Evolutionary conservation across 805 yeast genomes (phyloP), one percentile per base, ranked within the genome.

Genomic region (Saturnispora gosingensis): DNA sequence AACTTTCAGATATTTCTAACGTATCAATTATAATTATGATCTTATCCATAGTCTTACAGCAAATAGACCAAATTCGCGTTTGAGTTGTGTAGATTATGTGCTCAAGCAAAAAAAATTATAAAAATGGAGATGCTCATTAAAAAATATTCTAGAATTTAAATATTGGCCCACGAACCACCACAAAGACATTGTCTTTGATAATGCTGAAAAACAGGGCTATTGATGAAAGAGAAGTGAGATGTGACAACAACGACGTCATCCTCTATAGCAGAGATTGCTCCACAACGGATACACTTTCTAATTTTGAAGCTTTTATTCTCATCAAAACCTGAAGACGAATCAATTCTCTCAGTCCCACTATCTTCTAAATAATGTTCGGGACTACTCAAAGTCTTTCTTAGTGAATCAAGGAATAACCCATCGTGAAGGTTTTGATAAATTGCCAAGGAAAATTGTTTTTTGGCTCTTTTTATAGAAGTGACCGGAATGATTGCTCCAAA

Each of bases 121-220:
- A 30, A 30, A 36, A n/a, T 32, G 15, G 39, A n/a, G 10, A n/a
- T 36, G 20, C 39, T 36, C 20, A 36, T 36, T 36, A 36, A 16
- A 16, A 36, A 36, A 36, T 36, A 7, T 35, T n/a, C 6, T n/a
- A 36, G 9, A 25, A 36, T 38, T 18, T 44, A 49, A 24, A 49
- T 24, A 54, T 75, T 75, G 2, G 80, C 80, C 91, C 91, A 85
- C 4, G 81, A 74, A 38, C 87, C 85, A 0, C 93, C 93, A 65
- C 95, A 86, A 35, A 85, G 69, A 66, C 95, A 86, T 25, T 79
- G 79, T 54, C 89, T 71, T 58, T 83, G 89, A 62, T 73, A 58
- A 59, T 67, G 60, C 24, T 60, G 61, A 42, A 58, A 63, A 9
- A 68, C 60, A 27, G 70, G 67, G 30, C 69, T 60, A 5, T 63